Evolutionary conservation across 192 early-diverging fungal species (phyloP).

Genomic region (Blastocladiella britannica): DNA sequence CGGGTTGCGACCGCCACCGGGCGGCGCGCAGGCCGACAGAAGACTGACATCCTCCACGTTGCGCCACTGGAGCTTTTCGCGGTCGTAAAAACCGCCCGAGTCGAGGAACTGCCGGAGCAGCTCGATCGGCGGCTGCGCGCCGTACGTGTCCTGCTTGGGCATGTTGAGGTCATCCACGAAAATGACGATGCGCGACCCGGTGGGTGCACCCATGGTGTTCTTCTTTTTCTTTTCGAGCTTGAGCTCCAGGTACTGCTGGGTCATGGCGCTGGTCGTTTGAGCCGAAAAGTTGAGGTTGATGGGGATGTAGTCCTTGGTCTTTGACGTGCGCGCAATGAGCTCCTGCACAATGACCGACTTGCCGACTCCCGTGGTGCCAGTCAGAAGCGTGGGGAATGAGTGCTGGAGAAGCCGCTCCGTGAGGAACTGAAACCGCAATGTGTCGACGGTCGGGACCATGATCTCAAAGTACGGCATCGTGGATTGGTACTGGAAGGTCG

Average conservation of each 20-base stretch:
- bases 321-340: constrained; percentile 21
- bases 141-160: constrained; percentile 38
- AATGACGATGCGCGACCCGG: constrained; percentile 29
- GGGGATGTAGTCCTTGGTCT: constrained; percentile 18
- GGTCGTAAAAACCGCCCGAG: constrained; percentile 34
- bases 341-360: constrained; percentile 37
- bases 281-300: constrained; percentile 35
- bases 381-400: constrained; percentile 26
- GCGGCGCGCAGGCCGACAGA: constrained; percentile 33
- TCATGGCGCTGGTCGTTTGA: constrained; percentile 34
- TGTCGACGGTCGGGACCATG: constrained; percentile 38
- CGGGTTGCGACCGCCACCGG: constrained; percentile 32
- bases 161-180: constrained; percentile 44
- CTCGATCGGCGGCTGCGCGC: constrained; percentile 38
- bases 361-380: constrained; percentile 34
- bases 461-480: constrained; percentile 40
- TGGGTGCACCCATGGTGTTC: constrained; percentile 35
- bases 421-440: constrained; percentile 31
- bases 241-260: constrained; percentile 35
- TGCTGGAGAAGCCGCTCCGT: constrained; percentile 23
- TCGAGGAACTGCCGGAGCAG: constrained; percentile 31
- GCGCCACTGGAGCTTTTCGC: constrained; percentile 35
- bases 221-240: constrained; percentile 41
- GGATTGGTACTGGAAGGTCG: constrained; percentile 24
- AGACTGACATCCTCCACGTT: constrained; percentile 28